Conservation (phyloP, 139 green algal genomes). For the Parachlorella kessleri region DNA sequence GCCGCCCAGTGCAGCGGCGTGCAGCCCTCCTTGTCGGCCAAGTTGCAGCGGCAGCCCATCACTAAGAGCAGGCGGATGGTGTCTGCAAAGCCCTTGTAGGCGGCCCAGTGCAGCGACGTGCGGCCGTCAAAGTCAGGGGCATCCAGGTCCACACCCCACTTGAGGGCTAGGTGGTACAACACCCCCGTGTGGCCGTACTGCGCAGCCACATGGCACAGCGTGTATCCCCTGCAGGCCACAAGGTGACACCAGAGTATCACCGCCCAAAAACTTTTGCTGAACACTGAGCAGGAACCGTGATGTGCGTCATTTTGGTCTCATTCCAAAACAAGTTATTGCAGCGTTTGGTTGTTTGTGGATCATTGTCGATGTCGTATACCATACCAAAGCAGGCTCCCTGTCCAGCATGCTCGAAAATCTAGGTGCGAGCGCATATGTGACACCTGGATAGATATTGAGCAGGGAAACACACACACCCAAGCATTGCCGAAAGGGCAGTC, state of each 20-base stretch:
- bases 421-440: too few species aligned
- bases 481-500: background rate
- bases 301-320: too few species aligned
- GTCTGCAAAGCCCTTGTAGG: slow-evolving; percentile 92
- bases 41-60: slow-evolving; percentile 61
- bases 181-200: slow-evolving; percentile 96
- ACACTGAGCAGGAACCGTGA: too few species aligned
- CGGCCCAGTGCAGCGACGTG: slow-evolving; percentile 79
- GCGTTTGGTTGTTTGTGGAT: too few species aligned
- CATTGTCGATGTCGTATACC: too few species aligned
- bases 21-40: slow-evolving; percentile 89
- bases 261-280: too few species aligned
- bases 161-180: slow-evolving; percentile 87
- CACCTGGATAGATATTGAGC: too few species aligned
- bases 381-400: too few species aligned
- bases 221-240: slow-evolving; percentile 87
- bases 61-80: slow-evolving; percentile 91
- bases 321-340: too few species aligned
- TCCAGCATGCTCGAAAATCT: too few species aligned
- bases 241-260: too few species aligned
- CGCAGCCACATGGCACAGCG: slow-evolving; percentile 82
- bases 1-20: slow-evolving; percentile 97
- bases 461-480: too few species aligned
- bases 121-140: slow-evolving; percentile 64
- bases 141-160: slow-evolving; percentile 87